phyloP scores from a whole-genome alignment of 2,329 filamentous ascomycete genomes.

The Ramularia collo-cygni region DNA sequence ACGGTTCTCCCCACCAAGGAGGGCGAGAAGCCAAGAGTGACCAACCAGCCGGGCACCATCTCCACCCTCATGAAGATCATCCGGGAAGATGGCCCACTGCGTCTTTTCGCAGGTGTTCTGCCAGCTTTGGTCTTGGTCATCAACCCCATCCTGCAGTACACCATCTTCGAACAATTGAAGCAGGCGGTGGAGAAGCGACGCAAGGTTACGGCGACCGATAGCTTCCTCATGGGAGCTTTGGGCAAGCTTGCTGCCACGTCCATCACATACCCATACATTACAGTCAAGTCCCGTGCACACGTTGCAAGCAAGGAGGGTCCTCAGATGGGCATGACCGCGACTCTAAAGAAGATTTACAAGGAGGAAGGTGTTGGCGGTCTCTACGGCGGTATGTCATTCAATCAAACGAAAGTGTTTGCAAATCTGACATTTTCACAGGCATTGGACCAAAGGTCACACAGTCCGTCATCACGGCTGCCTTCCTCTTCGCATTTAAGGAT shows the following conservation, averaged over 20 bases:
- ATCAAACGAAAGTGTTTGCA: background rate
- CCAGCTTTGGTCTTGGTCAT: slow-evolving; percentile 91
- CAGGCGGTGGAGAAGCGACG: slow-evolving; percentile 72
- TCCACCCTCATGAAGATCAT: slow-evolving; percentile 75
- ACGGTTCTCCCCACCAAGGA: slow-evolving; percentile 32
- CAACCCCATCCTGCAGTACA: slow-evolving; percentile 98
- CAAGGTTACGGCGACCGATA: slow-evolving; percentile 74
- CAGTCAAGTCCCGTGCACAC: slow-evolving; percentile 96
- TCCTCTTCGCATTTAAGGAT: slow-evolving; percentile 97
- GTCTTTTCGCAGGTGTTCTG: slow-evolving; percentile 86
- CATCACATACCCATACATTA: slow-evolving; percentile 98
- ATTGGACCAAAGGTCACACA: slow-evolving; percentile 96
- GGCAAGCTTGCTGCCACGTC: slow-evolving; percentile 91
- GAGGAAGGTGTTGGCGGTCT: slow-evolving; percentile 90
- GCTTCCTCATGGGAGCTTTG: slow-evolving; percentile 84
- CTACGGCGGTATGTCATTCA: slow-evolving; percentile 69
- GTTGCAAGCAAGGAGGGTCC: slow-evolving; percentile 71
- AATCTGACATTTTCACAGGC: slow-evolving; percentile 45
- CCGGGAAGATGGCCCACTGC: slow-evolving; percentile 72
- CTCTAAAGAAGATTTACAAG: slow-evolving; percentile 68
- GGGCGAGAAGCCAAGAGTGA: slow-evolving; percentile 36
- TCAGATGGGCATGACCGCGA: slow-evolving; percentile 72
- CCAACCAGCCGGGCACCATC: slow-evolving; percentile 64
- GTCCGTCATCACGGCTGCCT: slow-evolving; percentile 90
- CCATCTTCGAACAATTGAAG: slow-evolving; percentile 97